Conservation (phyloP, 768 basidiomycete genomes). For the Kondoa malvinella region DNA sequence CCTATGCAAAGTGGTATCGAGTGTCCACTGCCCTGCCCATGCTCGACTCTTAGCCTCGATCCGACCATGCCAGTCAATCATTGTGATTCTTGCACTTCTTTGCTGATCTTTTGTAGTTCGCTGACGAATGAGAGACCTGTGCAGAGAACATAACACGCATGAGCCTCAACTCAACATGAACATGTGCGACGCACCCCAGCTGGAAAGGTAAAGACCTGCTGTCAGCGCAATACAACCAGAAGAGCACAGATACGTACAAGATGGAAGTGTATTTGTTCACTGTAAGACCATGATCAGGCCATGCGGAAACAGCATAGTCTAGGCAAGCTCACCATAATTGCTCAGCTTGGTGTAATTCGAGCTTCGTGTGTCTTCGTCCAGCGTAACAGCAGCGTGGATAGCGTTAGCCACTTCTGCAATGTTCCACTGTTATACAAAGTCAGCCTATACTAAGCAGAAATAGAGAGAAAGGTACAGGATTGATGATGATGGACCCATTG, state of each 20-base stretch:
- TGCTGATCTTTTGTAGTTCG: slow-evolving; percentile 45
- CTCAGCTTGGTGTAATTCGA: slow-evolving; percentile 90
- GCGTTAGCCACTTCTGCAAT: slow-evolving; percentile 94
- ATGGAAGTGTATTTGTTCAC: slow-evolving; percentile 85
- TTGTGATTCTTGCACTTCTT: background rate
- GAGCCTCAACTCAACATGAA: background rate
- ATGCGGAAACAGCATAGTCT: background rate
- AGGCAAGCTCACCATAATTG: slow-evolving; percentile 41
- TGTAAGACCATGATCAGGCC: background rate
- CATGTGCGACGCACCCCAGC: background rate
- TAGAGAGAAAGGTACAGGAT: slow-evolving; percentile 42
- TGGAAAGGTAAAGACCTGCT: background rate
- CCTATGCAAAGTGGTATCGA: background rate
- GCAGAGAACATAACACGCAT: background rate
- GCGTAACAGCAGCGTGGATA: slow-evolving; percentile 87
- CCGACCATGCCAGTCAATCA: no score
- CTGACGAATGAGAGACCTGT: slow-evolving; percentile 64
- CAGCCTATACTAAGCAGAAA: slow-evolving; percentile 2
- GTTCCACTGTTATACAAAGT: slow-evolving; percentile 56
- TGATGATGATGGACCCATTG: slow-evolving; percentile 91
- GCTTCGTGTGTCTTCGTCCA: slow-evolving; percentile 61
- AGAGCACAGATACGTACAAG: slow-evolving; percentile 43
- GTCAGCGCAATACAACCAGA: background rate
- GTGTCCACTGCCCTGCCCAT: background rate
- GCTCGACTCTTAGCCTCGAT: background rate